Evolutionary conservation across 192 early-diverging fungal genomes (phyloP).

Genomic region (Backusella tuberculispora): DNA sequence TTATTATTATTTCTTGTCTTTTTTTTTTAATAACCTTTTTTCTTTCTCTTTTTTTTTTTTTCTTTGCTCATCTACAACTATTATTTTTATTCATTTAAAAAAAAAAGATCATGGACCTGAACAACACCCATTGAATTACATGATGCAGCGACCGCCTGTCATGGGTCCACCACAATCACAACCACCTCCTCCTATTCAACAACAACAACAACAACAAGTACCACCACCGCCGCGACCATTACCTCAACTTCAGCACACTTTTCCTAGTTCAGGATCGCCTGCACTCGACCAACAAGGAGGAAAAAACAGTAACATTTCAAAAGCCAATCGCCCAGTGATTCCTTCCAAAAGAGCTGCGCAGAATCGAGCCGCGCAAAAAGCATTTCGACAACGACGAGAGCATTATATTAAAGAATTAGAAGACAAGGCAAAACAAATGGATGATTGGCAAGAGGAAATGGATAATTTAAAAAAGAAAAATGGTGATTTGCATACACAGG

Average conservation of each 20-base stretch:
- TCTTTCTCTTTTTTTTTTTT: background rate
- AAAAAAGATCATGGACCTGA: conserved; percentile 9
- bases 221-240: background rate
- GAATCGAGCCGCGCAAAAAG: conserved; percentile 89
- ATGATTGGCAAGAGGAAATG: conserved; percentile 37
- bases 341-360: conserved; percentile 82
- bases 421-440: conserved; percentile 66
- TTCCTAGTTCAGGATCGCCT: background rate
- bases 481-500: conserved; percentile 7
- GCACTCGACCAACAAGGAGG: background rate
- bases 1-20: background rate
- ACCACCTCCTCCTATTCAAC: background rate
- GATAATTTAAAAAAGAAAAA: conserved; percentile 35
- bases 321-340: conserved; percentile 20
- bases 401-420: conserved; percentile 83
- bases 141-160: conserved; percentile 2
- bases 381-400: conserved; percentile 87
- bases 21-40: background rate
- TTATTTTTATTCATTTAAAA: too few relatives aligned
- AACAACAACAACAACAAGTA: too few relatives aligned
- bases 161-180: background rate
- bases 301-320: background rate
- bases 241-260: background rate
- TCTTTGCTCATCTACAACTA: too few relatives aligned
- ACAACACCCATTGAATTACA: background rate